These are phyloP conservation scores for Boehmeria nivea DNA, from an alignment of 306 rosid species.

Conservation along the genomic window DNA sequence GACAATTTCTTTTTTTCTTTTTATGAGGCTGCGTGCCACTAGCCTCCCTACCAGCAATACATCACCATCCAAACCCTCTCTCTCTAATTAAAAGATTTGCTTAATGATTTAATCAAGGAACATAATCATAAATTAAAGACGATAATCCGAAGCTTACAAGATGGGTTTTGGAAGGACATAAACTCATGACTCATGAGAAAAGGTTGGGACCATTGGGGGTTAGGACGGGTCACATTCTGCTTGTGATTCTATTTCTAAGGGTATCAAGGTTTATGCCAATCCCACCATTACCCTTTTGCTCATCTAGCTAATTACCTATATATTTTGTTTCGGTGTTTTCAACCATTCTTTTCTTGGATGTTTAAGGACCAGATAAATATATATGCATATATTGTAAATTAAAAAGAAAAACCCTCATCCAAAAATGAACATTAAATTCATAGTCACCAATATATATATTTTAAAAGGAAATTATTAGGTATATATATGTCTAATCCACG, in stretches of 20 bases:
- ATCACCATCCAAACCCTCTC: conserved; percentile 15
- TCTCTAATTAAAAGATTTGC: conserved; percentile 4
- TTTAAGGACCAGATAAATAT: no score
- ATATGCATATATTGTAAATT: no score
- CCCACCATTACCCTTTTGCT: conserved; percentile 1
- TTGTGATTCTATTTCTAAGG: conserved; percentile 4
- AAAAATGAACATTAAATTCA: no score
- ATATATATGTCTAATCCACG: no score
- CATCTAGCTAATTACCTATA: neutral
- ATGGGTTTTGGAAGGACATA: conserved; percentile 13
- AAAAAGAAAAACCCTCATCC: no score
- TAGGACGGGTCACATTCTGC: conserved; percentile 24
- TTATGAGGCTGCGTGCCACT: conserved; percentile 14
- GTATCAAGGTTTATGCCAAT: conserved; percentile 12
- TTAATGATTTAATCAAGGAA: neutral
- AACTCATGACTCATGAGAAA: conserved; percentile 6
- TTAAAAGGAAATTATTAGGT: no score
- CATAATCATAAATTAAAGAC: conserved; percentile 10
- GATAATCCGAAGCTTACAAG: conserved; percentile 4
- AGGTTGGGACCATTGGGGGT: conserved; percentile 8
- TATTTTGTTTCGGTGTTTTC: neutral
- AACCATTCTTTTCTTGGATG: no score
- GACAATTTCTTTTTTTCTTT: neutral
- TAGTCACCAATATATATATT: no score
- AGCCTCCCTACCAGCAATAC: conserved; percentile 7